These are phyloP conservation scores for Lagenaria siceraria DNA, from an alignment of 306 rosid genomes.

Conservation along the genomic window DNA sequence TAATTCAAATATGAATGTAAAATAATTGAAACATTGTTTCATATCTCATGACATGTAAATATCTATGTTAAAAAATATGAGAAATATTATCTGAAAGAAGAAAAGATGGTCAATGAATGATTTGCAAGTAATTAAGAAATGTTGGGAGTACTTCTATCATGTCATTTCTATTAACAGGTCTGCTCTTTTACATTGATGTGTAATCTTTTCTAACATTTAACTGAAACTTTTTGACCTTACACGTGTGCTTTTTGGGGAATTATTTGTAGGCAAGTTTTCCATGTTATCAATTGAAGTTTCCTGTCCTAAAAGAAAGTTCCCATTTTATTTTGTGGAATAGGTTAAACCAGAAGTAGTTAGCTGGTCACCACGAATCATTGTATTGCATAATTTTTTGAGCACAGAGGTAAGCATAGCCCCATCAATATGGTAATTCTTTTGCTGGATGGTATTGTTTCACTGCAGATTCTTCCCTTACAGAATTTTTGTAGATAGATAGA, in stretches of 20 bases:
- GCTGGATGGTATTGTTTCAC: not conserved
- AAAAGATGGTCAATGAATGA: not conserved
- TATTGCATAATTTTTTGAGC: constrained; percentile 83
- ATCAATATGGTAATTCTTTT: not conserved
- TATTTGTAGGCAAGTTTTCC: not conserved
- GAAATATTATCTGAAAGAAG: not conserved
- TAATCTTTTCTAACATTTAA: not conserved
- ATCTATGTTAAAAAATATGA: not conserved
- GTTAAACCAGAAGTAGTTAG: constrained; percentile 82
- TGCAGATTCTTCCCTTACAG: not conserved
- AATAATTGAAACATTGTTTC: not conserved
- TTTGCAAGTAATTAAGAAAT: not conserved
- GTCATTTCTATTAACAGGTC: not conserved
- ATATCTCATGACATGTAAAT: not conserved
- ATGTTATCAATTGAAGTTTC: not conserved
- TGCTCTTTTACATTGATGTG: not conserved
- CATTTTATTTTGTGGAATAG: constrained; percentile 22
- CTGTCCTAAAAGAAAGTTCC: constrained; percentile 8
- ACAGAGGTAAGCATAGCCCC: constrained; percentile 37
- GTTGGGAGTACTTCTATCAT: not conserved
- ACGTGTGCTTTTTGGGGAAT: not conserved
- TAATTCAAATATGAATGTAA: not conserved
- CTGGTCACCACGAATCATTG: constrained; percentile 89
- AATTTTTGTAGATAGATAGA: not conserved
- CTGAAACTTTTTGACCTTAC: not conserved